A percentile compares a stretch with the other conserved stretches of the same genome.
These are phyloP conservation scores for Acanthamoeba sp. DNA, from an alignment of 208 protist species.

Conservation along the genomic window DNA sequence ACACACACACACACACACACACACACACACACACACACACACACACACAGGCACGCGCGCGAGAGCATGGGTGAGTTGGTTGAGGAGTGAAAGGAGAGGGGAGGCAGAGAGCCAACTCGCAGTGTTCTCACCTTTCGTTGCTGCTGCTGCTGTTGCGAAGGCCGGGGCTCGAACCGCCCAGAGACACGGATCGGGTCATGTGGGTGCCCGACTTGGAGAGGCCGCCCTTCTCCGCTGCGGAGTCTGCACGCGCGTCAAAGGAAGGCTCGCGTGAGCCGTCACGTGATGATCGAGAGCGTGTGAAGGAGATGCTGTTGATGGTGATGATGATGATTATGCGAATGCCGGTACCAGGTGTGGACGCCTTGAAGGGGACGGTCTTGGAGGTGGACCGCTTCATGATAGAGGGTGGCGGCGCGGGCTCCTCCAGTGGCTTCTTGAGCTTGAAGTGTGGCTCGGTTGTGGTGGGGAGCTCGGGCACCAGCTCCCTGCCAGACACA, in stretches of 20 bases:
- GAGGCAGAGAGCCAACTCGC: too few relatives aligned
- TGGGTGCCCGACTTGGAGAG: neutral
- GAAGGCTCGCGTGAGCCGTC: too few relatives aligned
- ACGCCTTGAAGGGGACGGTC: neutral
- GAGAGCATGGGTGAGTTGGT: neutral
- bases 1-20: neutral
- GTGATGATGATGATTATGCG: too few relatives aligned
- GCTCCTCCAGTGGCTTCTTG: slow-evolving; percentile 50
- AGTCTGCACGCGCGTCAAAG: too few relatives aligned
- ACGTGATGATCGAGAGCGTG: too few relatives aligned
- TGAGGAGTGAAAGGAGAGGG: neutral
- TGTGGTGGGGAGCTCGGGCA: slow-evolving; percentile 10
- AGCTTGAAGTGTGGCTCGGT: slow-evolving; percentile 18
- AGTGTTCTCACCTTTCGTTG: too few relatives aligned
- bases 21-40: neutral
- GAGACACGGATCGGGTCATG: neutral
- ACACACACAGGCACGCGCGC: neutral
- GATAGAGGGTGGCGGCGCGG: neutral
- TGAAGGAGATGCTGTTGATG: too few relatives aligned
- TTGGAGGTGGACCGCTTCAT: slow-evolving; percentile 11
- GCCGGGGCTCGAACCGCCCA: neutral
- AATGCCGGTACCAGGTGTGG: neutral
- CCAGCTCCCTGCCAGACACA: neutral
- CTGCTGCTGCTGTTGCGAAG: neutral
- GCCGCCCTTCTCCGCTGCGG: neutral